Evolutionary conservation across 495 filamentous ascomycete species (phyloP).

Genomic region (Penicillium arizonense): DNA sequence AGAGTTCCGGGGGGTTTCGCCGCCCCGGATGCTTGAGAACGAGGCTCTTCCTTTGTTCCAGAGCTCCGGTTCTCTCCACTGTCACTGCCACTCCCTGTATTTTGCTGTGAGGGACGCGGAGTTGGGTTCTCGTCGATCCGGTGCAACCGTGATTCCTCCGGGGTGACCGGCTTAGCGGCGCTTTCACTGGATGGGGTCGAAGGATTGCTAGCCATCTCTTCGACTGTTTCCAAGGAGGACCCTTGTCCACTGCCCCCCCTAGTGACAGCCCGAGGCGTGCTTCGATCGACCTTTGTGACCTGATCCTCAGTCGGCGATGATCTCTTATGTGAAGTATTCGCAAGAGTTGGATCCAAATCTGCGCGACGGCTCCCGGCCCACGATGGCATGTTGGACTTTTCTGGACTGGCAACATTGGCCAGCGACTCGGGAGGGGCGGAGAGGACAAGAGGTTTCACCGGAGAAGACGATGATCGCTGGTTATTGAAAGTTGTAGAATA

Average conservation of each 20-base stretch:
- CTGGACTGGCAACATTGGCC: slow-evolving; percentile 58
- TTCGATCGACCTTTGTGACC: slow-evolving; percentile 32
- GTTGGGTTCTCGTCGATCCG: slow-evolving; percentile 42
- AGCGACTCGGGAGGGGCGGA: slow-evolving; percentile 54
- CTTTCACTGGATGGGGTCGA: slow-evolving; percentile 63
- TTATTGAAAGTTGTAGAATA: slow-evolving; percentile 59
- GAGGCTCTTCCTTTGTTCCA: slow-evolving; percentile 36
- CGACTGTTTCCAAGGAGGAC: slow-evolving; percentile 83
- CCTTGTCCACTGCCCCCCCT: slow-evolving; percentile 65
- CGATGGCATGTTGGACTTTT: slow-evolving; percentile 62
- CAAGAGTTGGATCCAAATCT: slow-evolving; percentile 34
- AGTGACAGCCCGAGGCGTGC: slow-evolving; percentile 37
- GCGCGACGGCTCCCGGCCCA: slow-evolving; percentile 52
- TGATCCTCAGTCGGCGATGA: slow-evolving; percentile 31
- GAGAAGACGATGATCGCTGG: slow-evolving; percentile 62
- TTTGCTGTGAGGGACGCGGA: slow-evolving; percentile 31
- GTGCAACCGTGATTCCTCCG: slow-evolving; percentile 35
- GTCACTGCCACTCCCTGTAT: slow-evolving; percentile 48
- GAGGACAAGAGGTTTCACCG: slow-evolving; percentile 56
- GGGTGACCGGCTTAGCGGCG: slow-evolving; percentile 29
- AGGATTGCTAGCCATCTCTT: slow-evolving; percentile 79
- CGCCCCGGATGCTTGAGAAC: slow-evolving; percentile 24
- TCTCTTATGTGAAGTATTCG: slow-evolving; percentile 47
- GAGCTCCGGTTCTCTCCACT: slow-evolving; percentile 48
- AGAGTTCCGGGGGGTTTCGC: slow-evolving; percentile 27